Conservation (phyloP, 371 early-diverging fungal species). For the Furculomyces boomerangus region DNA sequence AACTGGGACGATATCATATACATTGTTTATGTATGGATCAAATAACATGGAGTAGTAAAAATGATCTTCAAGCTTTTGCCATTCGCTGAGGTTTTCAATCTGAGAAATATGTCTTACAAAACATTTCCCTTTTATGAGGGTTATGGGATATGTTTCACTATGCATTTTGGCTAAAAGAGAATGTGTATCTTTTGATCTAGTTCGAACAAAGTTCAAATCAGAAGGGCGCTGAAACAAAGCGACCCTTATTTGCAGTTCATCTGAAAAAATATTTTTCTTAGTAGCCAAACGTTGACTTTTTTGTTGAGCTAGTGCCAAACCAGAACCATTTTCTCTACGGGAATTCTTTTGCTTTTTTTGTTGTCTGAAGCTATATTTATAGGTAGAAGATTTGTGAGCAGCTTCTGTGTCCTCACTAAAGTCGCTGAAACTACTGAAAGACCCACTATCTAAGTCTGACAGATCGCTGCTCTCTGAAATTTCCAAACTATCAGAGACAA, state of each 20-base stretch:
- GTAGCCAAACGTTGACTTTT: neutral
- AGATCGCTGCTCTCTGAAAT: neutral
- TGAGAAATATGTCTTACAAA: constrained; percentile 45
- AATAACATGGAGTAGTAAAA: constrained; percentile 74
- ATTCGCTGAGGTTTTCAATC: constrained; percentile 24
- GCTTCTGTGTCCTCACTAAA: neutral
- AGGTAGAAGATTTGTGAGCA: neutral
- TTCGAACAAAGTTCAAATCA: constrained; percentile 45
- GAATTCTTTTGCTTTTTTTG: neutral
- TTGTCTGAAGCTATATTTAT: neutral
- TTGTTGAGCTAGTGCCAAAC: neutral
- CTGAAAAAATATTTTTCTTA: neutral
- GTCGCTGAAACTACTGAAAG: neutral
- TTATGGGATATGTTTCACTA: constrained; percentile 64
- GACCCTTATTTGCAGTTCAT: constrained; percentile 31
- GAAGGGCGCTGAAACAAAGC: constrained; percentile 72
- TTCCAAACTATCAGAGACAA: neutral
- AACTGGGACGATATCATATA: constrained; percentile 71
- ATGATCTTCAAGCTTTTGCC: constrained; percentile 30
- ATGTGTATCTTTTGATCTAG: constrained; percentile 44
- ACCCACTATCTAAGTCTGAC: neutral
- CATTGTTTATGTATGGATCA: constrained; percentile 70
- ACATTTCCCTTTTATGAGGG: constrained; percentile 65
- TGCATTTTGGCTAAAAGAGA: constrained; percentile 75
- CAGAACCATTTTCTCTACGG: neutral